phyloP scores from a whole-genome alignment of 805 yeast species.

The Monosporozyma unispora region DNA sequence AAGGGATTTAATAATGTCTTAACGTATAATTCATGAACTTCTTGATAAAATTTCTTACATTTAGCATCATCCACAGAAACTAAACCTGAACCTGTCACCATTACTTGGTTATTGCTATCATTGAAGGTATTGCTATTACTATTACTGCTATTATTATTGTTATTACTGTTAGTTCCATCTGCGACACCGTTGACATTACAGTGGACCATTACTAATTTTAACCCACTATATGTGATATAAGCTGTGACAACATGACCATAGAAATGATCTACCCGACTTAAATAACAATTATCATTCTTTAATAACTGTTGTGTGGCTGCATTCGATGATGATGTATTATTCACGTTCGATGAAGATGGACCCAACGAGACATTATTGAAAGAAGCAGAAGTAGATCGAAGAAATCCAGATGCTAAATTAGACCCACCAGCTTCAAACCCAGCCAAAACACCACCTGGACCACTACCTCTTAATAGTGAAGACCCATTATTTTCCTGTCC shows the following conservation, averaged over 20 bases:
- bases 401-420: conserved; percentile 14
- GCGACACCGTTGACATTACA: conserved; percentile 29
- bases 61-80: conserved; percentile 51
- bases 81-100: not conserved
- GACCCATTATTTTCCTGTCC: conserved; percentile 2
- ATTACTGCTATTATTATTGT: not conserved
- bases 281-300: conserved; percentile 33
- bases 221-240: conserved; percentile 79
- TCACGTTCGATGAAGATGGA: conserved; percentile 8
- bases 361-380: not conserved
- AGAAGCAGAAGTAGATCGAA: conserved; percentile 12
- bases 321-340: conserved; percentile 5
- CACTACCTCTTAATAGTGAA: not conserved
- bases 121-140: not conserved
- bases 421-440: not conserved
- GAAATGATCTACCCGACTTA: conserved; percentile 77
- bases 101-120: not conserved
- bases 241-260: conserved; percentile 79
- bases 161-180: not conserved
- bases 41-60: conserved; percentile 75
- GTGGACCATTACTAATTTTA: conserved; percentile 67
- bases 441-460: conserved; percentile 3
- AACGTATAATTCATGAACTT: conserved; percentile 79
- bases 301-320: not conserved
- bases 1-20: conserved; percentile 83